phyloP scores from a whole-genome alignment of 176 grass and related monocot species.

The Musa beccarii region DNA sequence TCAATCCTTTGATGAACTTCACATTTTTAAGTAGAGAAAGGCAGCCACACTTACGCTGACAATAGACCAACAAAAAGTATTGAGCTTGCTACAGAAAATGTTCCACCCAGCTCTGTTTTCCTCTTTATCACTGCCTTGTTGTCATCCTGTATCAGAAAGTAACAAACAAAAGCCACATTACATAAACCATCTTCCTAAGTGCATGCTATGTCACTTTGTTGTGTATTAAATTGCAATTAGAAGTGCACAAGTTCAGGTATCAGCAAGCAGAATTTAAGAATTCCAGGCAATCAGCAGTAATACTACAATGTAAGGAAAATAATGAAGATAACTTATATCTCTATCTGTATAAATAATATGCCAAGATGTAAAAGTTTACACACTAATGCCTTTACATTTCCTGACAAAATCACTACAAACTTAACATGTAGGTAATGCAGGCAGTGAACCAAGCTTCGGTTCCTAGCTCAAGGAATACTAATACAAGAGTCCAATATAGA shows the following conservation, averaged over 20 bases:
- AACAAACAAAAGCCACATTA: conserved; percentile 21
- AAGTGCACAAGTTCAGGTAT: neutral
- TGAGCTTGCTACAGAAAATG: conserved; percentile 55
- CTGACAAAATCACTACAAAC: too few relatives aligned
- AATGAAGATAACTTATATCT: neutral
- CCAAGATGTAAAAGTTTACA: too few relatives aligned
- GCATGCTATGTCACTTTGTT: neutral
- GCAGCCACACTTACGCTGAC: conserved; percentile 46
- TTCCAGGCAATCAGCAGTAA: neutral
- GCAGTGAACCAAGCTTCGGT: too few relatives aligned
- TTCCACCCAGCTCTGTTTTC: conserved; percentile 89
- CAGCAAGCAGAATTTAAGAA: neutral
- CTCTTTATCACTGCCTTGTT: conserved; percentile 62
- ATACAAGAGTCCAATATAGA: too few relatives aligned
- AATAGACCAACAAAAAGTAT: conserved; percentile 75
- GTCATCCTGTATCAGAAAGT: conserved; percentile 50
- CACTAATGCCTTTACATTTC: too few relatives aligned
- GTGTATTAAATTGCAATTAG: neutral
- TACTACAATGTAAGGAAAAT: neutral
- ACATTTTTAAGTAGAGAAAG: neutral
- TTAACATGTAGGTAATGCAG: too few relatives aligned
- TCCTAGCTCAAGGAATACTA: too few relatives aligned
- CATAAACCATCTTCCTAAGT: conserved; percentile 1
- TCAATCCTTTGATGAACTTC: neutral
- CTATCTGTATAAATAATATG: neutral